Percentiles rank a stretch among this genome's conserved stretches.
Evolutionary conservation across 805 yeast species (phyloP).

Genomic region (Danielia reshetovae): DNA sequence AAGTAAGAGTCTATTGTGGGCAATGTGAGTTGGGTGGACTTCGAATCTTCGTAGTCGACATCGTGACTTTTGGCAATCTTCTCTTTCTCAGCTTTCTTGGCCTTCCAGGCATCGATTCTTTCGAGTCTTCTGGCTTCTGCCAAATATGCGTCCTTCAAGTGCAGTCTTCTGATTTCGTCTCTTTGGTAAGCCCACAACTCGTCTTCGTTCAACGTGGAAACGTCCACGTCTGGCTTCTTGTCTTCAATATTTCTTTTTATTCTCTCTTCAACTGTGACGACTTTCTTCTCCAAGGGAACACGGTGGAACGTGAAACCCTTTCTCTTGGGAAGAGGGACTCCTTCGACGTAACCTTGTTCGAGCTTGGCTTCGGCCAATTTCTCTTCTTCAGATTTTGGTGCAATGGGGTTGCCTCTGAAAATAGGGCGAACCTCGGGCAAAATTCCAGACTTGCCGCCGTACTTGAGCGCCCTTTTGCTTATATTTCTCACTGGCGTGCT

Average conservation of each 20-base stretch:
- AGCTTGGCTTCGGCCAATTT: slow-evolving; percentile 42
- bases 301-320: slow-evolving; percentile 45
- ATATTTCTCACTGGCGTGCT: slow-evolving; percentile 21
- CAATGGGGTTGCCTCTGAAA: slow-evolving; percentile 58
- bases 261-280: slow-evolving; percentile 56
- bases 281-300: slow-evolving; percentile 48
- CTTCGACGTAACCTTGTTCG: slow-evolving; percentile 65
- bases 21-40: slow-evolving; percentile 61
- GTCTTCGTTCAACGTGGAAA: slow-evolving; percentile 23
- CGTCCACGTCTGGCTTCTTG: slow-evolving; percentile 28
- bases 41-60: slow-evolving; percentile 37
- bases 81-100: slow-evolving; percentile 24
- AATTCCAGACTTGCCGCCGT: slow-evolving; percentile 72
- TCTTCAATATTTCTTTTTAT: slow-evolving; percentile 52
- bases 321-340: slow-evolving; percentile 62
- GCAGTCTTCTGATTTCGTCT: slow-evolving; percentile 68
- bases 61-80: slow-evolving; percentile 26
- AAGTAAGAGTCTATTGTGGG: slow-evolving; percentile 74
- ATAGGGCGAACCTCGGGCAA: slow-evolving; percentile 76
- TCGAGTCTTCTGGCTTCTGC: slow-evolving; percentile 49
- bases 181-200: slow-evolving; percentile 48
- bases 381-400: slow-evolving; percentile 44
- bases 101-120: slow-evolving; percentile 29
- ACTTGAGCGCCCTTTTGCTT: slow-evolving; percentile 49
- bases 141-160: slow-evolving; percentile 58